Evolutionary conservation across 73 alveolate species (phyloP).

Genomic region (Effrenium voratum): DNA sequence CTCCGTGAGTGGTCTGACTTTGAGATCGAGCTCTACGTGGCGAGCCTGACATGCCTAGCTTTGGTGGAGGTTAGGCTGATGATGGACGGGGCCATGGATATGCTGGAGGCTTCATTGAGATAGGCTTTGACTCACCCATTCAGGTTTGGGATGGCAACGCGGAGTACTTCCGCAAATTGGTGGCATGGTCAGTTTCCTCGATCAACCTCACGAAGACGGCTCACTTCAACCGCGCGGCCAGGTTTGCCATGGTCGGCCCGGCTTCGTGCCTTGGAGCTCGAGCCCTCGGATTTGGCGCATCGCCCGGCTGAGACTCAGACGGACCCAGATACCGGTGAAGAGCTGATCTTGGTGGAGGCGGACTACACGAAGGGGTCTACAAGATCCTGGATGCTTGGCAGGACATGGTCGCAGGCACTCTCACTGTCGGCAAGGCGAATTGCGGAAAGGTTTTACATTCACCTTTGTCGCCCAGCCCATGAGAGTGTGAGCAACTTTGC

Average conservation of each 20-base stretch:
- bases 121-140: neutral
- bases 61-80: too few relatives aligned
- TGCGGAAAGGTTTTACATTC: neutral
- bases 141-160: slow-evolving; percentile 6
- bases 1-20: too few relatives aligned
- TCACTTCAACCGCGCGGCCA: slow-evolving; percentile 16
- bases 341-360: neutral
- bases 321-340: neutral
- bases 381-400: slow-evolving; percentile 22
- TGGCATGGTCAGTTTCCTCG: neutral
- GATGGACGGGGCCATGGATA: too few relatives aligned
- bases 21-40: too few relatives aligned
- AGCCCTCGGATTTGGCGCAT: neutral
- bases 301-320: neutral
- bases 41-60: too few relatives aligned
- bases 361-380: neutral
- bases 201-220: slow-evolving; percentile 35
- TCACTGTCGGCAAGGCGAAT: neutral
- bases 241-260: neutral
- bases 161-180: neutral
- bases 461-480: neutral
- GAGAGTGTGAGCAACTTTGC: slow-evolving; percentile 21
- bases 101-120: too few relatives aligned
- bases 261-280: slow-evolving; percentile 7
- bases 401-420: neutral